phyloP scores from a whole-genome alignment of 1,284 basidiomycete genomes.

The Papiliotrema fonsecae region DNA sequence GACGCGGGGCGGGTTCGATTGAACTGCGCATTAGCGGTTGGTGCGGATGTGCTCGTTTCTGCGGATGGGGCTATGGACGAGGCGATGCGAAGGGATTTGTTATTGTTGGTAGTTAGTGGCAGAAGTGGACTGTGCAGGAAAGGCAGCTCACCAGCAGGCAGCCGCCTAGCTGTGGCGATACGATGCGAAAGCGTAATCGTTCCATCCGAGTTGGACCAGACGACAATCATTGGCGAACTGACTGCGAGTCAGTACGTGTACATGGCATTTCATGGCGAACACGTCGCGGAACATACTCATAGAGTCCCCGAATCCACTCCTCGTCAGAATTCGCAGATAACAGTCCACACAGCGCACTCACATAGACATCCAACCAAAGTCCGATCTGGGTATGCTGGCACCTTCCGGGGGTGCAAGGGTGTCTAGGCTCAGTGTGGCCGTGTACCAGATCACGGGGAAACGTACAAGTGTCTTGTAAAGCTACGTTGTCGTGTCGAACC shows the following conservation, averaged over 20 bases:
- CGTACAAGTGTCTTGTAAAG: slow-evolving; percentile 27
- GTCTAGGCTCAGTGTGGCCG: slow-evolving; percentile 10
- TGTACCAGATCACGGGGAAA: neutral
- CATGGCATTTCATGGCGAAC: neutral
- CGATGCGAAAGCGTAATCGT: slow-evolving; percentile 60
- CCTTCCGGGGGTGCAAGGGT: slow-evolving; percentile 19
- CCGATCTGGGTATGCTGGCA: no score
- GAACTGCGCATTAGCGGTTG: neutral
- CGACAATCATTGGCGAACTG: slow-evolving; percentile 58
- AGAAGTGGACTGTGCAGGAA: neutral
- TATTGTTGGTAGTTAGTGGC: neutral
- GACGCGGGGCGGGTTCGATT: slow-evolving; percentile 49
- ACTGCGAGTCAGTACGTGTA: slow-evolving; percentile 15
- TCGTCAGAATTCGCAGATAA: neutral
- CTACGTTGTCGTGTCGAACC: slow-evolving; percentile 17
- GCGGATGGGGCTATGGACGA: neutral
- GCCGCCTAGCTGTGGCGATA: slow-evolving; percentile 49
- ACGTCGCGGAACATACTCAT: slow-evolving; percentile 47
- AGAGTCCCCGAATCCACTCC: slow-evolving; percentile 53
- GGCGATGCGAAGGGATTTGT: neutral
- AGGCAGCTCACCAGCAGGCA: slow-evolving; percentile 50
- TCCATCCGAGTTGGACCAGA: slow-evolving; percentile 59
- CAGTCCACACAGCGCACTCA: slow-evolving; percentile 11
- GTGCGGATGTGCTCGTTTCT: neutral
- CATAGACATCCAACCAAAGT: slow-evolving; percentile 62